These are phyloP conservation scores for Lasiosphaeria hispida DNA, from an alignment of 495 filamentous ascomycete genomes.

Conservation along the genomic window DNA sequence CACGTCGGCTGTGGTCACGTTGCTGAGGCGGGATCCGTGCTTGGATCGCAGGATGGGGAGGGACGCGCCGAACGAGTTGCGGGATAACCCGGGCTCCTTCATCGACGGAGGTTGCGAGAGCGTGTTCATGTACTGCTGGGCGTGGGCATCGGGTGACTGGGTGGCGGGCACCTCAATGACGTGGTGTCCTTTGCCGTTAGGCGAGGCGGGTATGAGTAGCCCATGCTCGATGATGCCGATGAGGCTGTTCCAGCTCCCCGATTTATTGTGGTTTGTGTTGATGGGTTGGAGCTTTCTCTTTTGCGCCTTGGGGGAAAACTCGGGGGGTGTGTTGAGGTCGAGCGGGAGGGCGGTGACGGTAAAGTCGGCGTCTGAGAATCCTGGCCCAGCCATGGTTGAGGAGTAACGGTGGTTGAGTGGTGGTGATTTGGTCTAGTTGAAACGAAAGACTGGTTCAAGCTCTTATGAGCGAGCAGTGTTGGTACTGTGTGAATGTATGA, in stretches of 20 bases:
- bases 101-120: conserved; percentile 65
- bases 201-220: conserved; percentile 23
- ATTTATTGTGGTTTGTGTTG: conserved; percentile 14
- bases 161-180: conserved; percentile 71
- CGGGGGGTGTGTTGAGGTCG: conserved; percentile 26
- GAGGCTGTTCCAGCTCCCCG: conserved; percentile 20
- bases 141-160: conserved; percentile 66
- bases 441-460: too few relatives aligned
- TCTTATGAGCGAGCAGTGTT: too few relatives aligned
- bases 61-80: conserved; percentile 76
- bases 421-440: too few relatives aligned
- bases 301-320: conserved; percentile 17
- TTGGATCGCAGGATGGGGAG: conserved; percentile 75
- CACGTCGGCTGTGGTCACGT: conserved; percentile 42
- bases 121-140: conserved; percentile 69
- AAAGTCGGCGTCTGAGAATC: conserved; percentile 59
- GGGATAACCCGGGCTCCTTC: conserved; percentile 64
- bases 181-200: conserved; percentile 27
- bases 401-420: neutral
- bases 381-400: conserved; percentile 48
- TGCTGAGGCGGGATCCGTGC: conserved; percentile 63
- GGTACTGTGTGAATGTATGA: too few relatives aligned
- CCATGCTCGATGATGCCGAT: conserved; percentile 14
- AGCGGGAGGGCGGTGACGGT: conserved; percentile 29
- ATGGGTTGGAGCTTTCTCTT: conserved; percentile 3